These are phyloP conservation scores for Phaeotremella skinneri DNA, from an alignment of 768 basidiomycete species.

Conservation along the genomic window DNA sequence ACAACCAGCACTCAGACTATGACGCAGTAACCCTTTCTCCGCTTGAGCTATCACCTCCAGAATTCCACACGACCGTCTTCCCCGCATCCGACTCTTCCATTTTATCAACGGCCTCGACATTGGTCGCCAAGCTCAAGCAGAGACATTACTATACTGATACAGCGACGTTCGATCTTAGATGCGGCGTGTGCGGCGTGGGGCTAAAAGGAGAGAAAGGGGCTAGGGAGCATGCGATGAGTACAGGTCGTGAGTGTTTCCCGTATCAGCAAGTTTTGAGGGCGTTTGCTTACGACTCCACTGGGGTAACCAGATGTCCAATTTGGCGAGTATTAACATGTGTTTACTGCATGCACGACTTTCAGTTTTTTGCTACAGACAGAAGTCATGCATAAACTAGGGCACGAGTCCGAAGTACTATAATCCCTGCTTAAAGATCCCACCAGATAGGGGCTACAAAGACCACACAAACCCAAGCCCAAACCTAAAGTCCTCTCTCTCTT, in stretches of 20 bases:
- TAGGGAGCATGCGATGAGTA: conserved; percentile 77
- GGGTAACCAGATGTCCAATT: conserved; percentile 45
- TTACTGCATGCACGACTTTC: no score
- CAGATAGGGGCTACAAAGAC: no score
- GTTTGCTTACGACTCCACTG: background rate
- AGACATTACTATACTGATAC: conserved; percentile 89
- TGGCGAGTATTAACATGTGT: conserved; percentile 41
- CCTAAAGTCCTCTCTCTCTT: no score
- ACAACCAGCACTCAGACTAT: conserved; percentile 59
- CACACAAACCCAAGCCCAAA: no score
- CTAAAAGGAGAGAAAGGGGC: conserved; percentile 94
- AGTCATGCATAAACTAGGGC: no score
- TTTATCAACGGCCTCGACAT: conserved; percentile 57
- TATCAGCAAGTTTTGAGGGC: background rate
- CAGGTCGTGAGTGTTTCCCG: conserved; percentile 74
- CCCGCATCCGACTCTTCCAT: conserved; percentile 55
- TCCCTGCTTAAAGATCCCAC: no score
- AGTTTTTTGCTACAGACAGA: no score
- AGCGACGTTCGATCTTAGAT: conserved; percentile 78
- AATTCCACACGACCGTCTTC: conserved; percentile 88
- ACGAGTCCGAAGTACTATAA: no score
- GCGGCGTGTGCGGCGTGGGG: conserved; percentile 70
- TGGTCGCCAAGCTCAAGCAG: conserved; percentile 69
- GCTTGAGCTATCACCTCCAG: conserved; percentile 66
- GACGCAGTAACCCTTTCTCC: conserved; percentile 85